These are phyloP conservation scores for Rutstroemia sp. DNA, from an alignment of 2,329 filamentous ascomycete genomes.

Conservation along the genomic window DNA sequence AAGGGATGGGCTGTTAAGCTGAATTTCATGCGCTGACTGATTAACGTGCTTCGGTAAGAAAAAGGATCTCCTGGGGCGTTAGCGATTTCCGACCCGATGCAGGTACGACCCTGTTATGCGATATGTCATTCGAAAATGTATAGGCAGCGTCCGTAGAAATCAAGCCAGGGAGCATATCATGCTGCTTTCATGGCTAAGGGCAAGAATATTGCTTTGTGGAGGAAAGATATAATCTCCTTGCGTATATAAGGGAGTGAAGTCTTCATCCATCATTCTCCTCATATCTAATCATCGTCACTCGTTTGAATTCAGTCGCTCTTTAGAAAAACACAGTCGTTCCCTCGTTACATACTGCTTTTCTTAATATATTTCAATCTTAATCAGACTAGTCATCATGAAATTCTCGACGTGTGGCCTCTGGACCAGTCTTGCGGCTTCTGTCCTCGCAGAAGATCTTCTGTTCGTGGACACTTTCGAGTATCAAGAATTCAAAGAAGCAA, in stretches of 20 bases:
- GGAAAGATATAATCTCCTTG: neutral
- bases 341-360: neutral
- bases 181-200: too few species aligned
- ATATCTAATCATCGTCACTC: neutral
- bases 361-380: neutral
- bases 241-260: neutral
- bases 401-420: constrained; percentile 12
- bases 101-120: constrained; percentile 5
- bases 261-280: neutral
- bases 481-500: constrained; percentile 20
- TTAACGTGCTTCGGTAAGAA: neutral
- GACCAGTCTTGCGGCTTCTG: constrained; percentile 16
- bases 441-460: constrained; percentile 27
- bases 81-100: neutral
- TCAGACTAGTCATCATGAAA: constrained; percentile 11
- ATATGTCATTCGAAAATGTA: neutral
- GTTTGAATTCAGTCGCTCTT: constrained; percentile 3
- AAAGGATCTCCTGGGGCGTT: neutral
- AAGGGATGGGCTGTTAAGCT: constrained; percentile 6
- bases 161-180: too few species aligned
- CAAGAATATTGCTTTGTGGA: neutral
- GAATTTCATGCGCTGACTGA: neutral
- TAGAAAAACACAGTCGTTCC: neutral
- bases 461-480: constrained; percentile 28
- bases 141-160: too few species aligned